Evolutionary conservation across 1,284 basidiomycete species (phyloP), one percentile per base, ranked within the genome.

Genomic region (Ustanciosporium gigantosporum): DNA sequence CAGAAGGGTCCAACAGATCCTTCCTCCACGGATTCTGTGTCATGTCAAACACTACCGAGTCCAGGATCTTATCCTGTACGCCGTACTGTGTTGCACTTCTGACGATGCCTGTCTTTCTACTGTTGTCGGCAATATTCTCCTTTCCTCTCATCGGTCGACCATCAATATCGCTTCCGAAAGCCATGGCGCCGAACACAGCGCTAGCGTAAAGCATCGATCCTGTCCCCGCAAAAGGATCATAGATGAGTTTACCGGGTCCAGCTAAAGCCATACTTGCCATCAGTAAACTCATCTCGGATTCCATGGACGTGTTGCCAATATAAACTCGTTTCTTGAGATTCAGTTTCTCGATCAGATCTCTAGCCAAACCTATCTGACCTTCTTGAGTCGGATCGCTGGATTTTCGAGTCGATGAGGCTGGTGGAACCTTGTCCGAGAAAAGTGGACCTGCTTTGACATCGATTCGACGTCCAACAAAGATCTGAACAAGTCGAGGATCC

Each of bases 271-370:
- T 95, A 67, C 92, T 93, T 6, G 93, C 92, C 91, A 97, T 95
- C 27, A 97, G 79, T 34, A 98, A 81, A 2, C 90, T 92, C 60
- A 96, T 88, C 74, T 96, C 91, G 1, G 92, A 86, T 70, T 97
- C 93, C 95, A 99, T 99, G 67, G 89, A 90, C 0, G 95, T 99
- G 69, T 95, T 99, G 8, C 95, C 94, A 75, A 87, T 97, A 76
- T 91, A 76, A 24, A 82, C 81, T 6, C 95, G 84, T 73, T 91
- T 90, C 79, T 96, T 97, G 46, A 99, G 87, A 65, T 92, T 77
- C 45, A 79, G 79, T 25, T 59, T 56, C 41, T 79, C 77, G 31
- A 80, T 73, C 32, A 80, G 55, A 42, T 73, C 60, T 53, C 42
- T 25, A 8, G 69, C 73, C 11, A 65, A 44, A 3, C 55, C 61